These are phyloP conservation scores for Diversispora eburnea DNA, from an alignment of 192 early-diverging fungal species.

Conservation along the genomic window DNA sequence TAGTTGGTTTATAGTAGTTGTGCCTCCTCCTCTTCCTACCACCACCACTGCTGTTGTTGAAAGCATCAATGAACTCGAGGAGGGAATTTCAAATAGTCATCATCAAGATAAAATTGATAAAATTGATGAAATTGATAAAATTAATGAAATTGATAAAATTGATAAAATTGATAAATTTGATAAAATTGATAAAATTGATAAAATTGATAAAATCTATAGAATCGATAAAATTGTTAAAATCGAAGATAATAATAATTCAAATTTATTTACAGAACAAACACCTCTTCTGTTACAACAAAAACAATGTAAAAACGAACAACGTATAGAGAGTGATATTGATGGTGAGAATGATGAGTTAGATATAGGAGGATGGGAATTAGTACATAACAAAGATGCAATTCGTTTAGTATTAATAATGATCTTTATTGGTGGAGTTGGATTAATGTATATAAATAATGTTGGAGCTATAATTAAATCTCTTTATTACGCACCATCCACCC, in stretches of 20 bases:
- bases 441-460: constrained; percentile 45
- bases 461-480: constrained; percentile 42
- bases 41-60: neutral
- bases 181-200: no score
- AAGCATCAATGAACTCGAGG: neutral
- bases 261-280: neutral
- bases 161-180: no score
- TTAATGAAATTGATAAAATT: no score
- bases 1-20: constrained; percentile 13
- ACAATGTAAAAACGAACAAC: neutral
- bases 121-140: no score
- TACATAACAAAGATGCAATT: constrained; percentile 29
- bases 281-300: neutral
- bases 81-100: neutral
- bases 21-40: neutral
- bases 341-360: neutral
- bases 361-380: constrained; percentile 32
- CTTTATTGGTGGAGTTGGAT: constrained; percentile 33
- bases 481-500: constrained; percentile 33
- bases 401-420: constrained; percentile 31
- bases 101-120: neutral
- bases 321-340: neutral
- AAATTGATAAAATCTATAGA: no score
- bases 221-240: no score
- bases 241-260: no score